Percentiles rank a stretch among this genome's conserved stretches.
Evolutionary conservation across 1,139 yeast genomes (phyloP).

Genomic region (Debaryomyces robertsiae): DNA sequence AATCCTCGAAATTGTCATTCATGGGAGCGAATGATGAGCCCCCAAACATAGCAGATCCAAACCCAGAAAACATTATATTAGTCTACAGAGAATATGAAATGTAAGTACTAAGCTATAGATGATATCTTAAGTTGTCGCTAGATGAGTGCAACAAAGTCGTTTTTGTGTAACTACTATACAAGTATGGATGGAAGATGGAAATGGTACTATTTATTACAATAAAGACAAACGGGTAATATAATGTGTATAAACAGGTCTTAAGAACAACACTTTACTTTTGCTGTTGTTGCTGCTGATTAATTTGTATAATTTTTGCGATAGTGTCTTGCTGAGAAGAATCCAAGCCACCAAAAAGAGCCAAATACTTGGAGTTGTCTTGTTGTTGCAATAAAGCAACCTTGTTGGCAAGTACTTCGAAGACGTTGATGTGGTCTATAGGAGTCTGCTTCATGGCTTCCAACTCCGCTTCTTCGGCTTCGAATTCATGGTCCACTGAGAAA

Average conservation of each 20-base stretch:
- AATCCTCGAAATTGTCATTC: conserved; percentile 62
- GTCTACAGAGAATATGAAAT: background rate
- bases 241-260: conserved; percentile 5
- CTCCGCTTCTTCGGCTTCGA: conserved; percentile 54
- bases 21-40: conserved; percentile 35
- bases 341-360: conserved; percentile 41
- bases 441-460: conserved; percentile 57
- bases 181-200: no score
- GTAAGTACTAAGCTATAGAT: background rate
- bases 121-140: conserved; percentile 7
- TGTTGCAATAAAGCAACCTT: conserved; percentile 34
- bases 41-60: conserved; percentile 45
- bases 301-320: conserved; percentile 33
- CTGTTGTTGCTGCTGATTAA: conserved; percentile 19
- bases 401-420: conserved; percentile 45
- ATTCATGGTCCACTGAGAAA: conserved; percentile 41
- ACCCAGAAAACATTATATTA: conserved; percentile 44
- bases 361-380: conserved; percentile 34
- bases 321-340: conserved; percentile 39
- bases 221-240: conserved; percentile 3
- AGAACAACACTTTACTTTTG: background rate
- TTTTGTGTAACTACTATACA: conserved; percentile 10
- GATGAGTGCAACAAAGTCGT: conserved; percentile 3
- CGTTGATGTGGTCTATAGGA: conserved; percentile 52
- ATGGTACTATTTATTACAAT: background rate